Conservation (phyloP, 2,329 filamentous ascomycete genomes). For the Emergomyces orientalis region DNA sequence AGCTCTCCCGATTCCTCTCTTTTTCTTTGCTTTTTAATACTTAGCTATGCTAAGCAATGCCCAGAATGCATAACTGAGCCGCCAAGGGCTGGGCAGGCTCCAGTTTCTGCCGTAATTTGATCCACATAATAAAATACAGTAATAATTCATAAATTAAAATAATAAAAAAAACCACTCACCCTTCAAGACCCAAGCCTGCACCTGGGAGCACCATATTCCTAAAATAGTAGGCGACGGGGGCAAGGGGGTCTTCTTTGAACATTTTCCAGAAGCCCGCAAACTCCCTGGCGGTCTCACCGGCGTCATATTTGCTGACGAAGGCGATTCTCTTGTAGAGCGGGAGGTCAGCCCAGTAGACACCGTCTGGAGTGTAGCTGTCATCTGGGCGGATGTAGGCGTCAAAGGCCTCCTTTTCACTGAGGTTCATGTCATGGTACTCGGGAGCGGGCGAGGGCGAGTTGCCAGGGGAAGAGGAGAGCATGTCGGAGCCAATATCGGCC, state of each 20-base stretch:
- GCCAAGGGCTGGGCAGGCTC: background rate
- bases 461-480: background rate
- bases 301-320: slow-evolving; percentile 69
- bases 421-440: slow-evolving; percentile 43
- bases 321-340: slow-evolving; percentile 57
- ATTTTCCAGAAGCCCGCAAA: slow-evolving; percentile 59
- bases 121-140: background rate
- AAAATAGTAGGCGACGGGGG: slow-evolving; percentile 77
- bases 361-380: slow-evolving; percentile 73
- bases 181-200: slow-evolving; percentile 84
- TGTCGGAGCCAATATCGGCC: background rate
- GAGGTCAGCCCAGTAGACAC: slow-evolving; percentile 89
- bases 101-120: background rate
- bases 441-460: slow-evolving; percentile 36
- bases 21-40: background rate
- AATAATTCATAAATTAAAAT: background rate
- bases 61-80: background rate
- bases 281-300: slow-evolving; percentile 60
- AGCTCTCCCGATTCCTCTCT: background rate
- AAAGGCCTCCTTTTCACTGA: slow-evolving; percentile 57
- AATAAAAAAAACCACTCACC: slow-evolving; percentile 34
- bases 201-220: slow-evolving; percentile 86
- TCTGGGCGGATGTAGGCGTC: slow-evolving; percentile 74
- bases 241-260: slow-evolving; percentile 78
- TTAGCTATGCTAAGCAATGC: background rate